A percentile compares a stretch with the other conserved stretches of the same genome.
These are phyloP conservation scores for Penicillium palitans DNA, from an alignment of 2,329 filamentous ascomycete species.

Conservation along the genomic window DNA sequence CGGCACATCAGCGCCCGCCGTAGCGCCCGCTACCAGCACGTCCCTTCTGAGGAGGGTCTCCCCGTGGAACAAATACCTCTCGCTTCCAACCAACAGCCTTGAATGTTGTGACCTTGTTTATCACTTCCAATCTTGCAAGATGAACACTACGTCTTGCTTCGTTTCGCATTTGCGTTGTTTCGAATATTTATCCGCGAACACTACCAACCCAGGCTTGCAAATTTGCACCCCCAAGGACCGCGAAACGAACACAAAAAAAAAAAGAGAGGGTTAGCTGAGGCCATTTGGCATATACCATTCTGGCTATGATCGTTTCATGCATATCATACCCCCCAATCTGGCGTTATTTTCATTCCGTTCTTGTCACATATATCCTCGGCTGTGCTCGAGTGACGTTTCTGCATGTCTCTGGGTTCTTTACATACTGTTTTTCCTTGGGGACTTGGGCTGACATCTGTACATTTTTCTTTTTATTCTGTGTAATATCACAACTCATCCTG, in stretches of 20 bases:
- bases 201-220: background rate
- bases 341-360: conserved; percentile 17
- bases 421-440: background rate
- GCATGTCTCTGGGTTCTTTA: background rate
- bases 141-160: conserved; percentile 4
- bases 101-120: background rate
- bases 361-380: background rate
- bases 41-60: conserved; percentile 33
- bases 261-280: conserved; percentile 6
- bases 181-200: background rate
- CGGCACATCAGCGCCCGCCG: conserved; percentile 25
- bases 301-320: conserved; percentile 24
- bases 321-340: conserved; percentile 27
- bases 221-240: background rate
- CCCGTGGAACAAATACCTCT: conserved; percentile 25
- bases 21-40: conserved; percentile 29
- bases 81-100: conserved; percentile 4
- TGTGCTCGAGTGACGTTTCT: background rate
- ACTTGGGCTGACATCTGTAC: background rate
- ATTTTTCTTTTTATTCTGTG: conserved; percentile 1
- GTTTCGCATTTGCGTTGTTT: too few species aligned
- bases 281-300: conserved; percentile 18
- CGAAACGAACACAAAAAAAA: background rate
- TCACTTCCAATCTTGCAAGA: conserved; percentile 9
- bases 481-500: conserved; percentile 8